These are phyloP conservation scores for Solanum hybrid DNA, from an alignment of 305 asterid genomes.

Conservation along the genomic window DNA sequence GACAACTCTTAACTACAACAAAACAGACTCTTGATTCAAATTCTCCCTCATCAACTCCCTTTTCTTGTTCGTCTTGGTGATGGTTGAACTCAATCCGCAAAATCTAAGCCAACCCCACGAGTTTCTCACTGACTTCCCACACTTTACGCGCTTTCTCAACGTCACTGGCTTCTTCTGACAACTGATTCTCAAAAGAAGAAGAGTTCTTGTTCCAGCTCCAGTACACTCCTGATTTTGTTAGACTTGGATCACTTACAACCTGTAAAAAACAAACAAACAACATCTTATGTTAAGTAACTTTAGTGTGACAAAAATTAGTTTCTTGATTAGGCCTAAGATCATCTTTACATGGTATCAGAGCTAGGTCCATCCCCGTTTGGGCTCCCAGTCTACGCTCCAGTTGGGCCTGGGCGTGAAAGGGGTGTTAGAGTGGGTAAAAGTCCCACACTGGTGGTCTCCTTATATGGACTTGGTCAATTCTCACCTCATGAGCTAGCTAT, in stretches of 20 bases:
- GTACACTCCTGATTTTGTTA: conserved; percentile 91
- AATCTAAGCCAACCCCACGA: conserved; percentile 59
- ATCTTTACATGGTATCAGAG: too few relatives aligned
- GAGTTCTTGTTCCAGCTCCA: conserved; percentile 99
- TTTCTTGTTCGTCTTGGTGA: not conserved
- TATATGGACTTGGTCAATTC: accelerated
- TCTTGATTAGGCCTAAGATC: not conserved
- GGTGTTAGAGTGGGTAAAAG: not conserved
- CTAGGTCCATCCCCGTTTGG: not conserved
- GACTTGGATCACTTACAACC: conserved; percentile 92
- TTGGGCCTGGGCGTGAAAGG: not conserved
- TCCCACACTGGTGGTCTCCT: not conserved
- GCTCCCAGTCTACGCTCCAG: accelerated
- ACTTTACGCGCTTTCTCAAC: conserved; percentile 65
- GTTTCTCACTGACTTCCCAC: conserved; percentile 91
- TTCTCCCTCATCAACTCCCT: not conserved
- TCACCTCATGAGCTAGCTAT: not conserved
- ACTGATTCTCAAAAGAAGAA: conserved; percentile 77
- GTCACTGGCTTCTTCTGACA: conserved; percentile 89
- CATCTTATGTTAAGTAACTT: not conserved
- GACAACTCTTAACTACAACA: not conserved
- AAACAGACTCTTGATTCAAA: not conserved
- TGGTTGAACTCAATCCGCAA: not conserved
- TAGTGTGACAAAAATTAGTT: not conserved
- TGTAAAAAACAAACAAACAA: conserved; percentile 1